Conservation (phyloP, 257 asterid species). For the Henckelia pumila region DNA sequence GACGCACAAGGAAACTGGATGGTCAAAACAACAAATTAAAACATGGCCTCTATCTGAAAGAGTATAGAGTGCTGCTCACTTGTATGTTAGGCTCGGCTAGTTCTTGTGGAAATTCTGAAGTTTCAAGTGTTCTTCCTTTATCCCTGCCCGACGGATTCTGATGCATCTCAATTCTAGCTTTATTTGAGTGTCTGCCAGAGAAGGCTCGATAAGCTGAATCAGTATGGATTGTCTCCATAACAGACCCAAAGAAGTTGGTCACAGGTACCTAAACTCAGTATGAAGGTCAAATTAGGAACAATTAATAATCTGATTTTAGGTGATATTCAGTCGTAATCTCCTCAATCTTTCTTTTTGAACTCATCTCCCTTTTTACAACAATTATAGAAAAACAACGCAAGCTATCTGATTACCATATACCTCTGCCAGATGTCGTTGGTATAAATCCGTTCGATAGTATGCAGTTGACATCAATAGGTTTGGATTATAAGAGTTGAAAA, state of each 20-base stretch:
- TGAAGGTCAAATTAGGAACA: slow-evolving; percentile 22
- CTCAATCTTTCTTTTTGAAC: slow-evolving; percentile 11
- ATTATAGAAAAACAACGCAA: too few species aligned
- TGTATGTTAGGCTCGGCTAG: slow-evolving; percentile 29
- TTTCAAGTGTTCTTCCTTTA: slow-evolving; percentile 30
- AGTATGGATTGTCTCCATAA: slow-evolving; percentile 89
- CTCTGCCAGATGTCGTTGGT: slow-evolving; percentile 68
- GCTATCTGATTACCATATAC: slow-evolving; percentile 36
- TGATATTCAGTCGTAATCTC: not conserved
- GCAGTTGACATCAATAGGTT: slow-evolving; percentile 81
- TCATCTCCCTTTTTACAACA: slow-evolving; percentile 1
- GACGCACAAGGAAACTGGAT: not conserved
- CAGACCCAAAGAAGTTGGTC: slow-evolving; percentile 95
- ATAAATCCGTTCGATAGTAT: slow-evolving; percentile 74
- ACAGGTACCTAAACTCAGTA: slow-evolving; percentile 66
- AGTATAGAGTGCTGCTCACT: slow-evolving; percentile 42
- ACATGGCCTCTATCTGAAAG: not conserved
- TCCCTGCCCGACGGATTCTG: slow-evolving; percentile 33
- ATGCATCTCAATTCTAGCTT: slow-evolving; percentile 34
- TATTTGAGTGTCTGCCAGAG: slow-evolving; percentile 34
- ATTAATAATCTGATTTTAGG: not conserved
- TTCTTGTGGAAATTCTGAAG: slow-evolving; percentile 42
- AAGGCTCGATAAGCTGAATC: slow-evolving; percentile 70
- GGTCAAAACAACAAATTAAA: not conserved
- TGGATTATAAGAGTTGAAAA: slow-evolving; percentile 84